Base-by-base conservation (phyloP, 2,329 filamentous ascomycete genomes). In the Beauveria sp. region DNA sequence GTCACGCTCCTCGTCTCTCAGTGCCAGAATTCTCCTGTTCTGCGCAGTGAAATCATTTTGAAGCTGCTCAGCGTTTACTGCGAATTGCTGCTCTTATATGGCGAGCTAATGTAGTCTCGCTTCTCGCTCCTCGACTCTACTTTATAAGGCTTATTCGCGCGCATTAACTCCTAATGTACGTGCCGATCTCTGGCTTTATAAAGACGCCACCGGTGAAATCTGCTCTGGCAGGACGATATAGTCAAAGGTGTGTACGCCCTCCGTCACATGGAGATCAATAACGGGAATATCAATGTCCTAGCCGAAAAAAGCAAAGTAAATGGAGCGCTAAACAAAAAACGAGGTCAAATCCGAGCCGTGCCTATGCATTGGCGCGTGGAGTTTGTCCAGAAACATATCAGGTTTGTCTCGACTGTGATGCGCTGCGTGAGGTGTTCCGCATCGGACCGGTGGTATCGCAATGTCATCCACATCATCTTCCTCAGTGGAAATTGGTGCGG, bases 301-400 rank as follows among this genome's bases (percentile, higher is more conserved):
- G 45, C 56, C 20, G 38, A 58, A 58, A 42, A 58, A 51, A 18
- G 16, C 20, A 58, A 58, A 58, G 28, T 58, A 58, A 20, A 42
- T 51, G 3, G 45, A 58, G 18, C n/a, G 20, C 38, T 58, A 14
- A 50, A 58, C 18, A 47, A 58, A 58, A 42, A 49, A 26, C 14
- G 45, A 58, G 26, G 45, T 42, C 16, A 58, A 34, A 28, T 28
- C 28, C 18, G 16, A 50, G 22, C n/a, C 4, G 16, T 50, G 20
- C 28, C 43, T 49, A n/a, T 24, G 10, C 18, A 58, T 51, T 24
- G n/a, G n/a, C 22, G 9, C n/a, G n/a, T 58, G n/a, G 46, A 58
- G 56, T 30, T 58, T 58, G 16, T 51, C 56, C 20, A 58, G 56
- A 22, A 49, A 58, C 30, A 58, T 49, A n/a, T 49, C 9, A 9